Conservation (phyloP, 106 monocot species). For the Xerophyta viscosa region DNA sequence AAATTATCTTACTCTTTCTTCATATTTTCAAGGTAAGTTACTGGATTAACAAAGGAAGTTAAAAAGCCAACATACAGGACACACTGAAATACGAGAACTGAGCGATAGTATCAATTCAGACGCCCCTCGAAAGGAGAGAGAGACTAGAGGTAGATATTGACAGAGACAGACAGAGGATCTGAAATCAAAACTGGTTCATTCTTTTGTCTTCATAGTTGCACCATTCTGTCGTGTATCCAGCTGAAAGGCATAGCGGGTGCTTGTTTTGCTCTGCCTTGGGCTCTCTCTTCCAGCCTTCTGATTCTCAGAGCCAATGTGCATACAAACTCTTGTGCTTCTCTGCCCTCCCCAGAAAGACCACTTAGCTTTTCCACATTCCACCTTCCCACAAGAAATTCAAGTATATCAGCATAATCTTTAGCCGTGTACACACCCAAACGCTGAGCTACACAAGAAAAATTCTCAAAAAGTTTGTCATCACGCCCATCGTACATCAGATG, state of each 20-base stretch:
- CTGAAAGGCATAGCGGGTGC: constrained; percentile 6
- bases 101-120: too few species aligned
- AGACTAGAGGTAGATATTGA: too few species aligned
- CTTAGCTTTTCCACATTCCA: constrained; percentile 9
- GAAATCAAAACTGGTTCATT: background rate
- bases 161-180: too few species aligned
- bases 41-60: too few species aligned
- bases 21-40: too few species aligned
- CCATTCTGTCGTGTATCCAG: constrained; percentile 6
- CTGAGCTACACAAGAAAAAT: constrained; percentile 5
- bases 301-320: constrained; percentile 11
- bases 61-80: too few species aligned
- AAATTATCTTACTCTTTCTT: too few species aligned
- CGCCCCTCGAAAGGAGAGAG: too few species aligned
- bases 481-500: constrained; percentile 13
- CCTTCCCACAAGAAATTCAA: constrained; percentile 12
- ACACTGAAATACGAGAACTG: too few species aligned
- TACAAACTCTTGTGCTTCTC: constrained; percentile 3
- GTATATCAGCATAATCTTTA: constrained; percentile 12
- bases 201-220: constrained; percentile 3
- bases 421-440: constrained; percentile 14
- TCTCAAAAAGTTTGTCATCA: constrained; percentile 8
- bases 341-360: constrained; percentile 5
- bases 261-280: background rate
- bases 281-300: constrained; percentile 11